A percentile compares a stretch with the other conserved stretches of the same genome.
Conservation (phyloP, 441 rosid genomes). For the Populus hybrid region DNA sequence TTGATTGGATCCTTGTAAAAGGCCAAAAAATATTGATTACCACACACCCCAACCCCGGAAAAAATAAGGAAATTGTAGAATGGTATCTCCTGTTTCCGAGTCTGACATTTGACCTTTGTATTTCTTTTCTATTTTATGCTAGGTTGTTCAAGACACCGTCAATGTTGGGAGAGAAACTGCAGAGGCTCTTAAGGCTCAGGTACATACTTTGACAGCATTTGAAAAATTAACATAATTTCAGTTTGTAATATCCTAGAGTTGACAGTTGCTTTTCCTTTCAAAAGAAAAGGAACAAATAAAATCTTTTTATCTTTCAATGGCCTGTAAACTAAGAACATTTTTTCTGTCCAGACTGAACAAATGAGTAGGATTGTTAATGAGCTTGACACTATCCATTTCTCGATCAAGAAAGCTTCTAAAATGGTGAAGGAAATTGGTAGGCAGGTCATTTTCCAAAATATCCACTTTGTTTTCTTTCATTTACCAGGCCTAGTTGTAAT, state of each 20-base stretch:
- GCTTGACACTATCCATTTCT: slow-evolving; percentile 92
- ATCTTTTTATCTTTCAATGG: slow-evolving; percentile 4
- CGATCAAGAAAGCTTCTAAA: slow-evolving; percentile 89
- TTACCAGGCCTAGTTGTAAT: slow-evolving; percentile 6
- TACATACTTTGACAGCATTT: slow-evolving; percentile 27
- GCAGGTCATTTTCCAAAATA: slow-evolving; percentile 67
- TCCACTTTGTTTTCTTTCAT: slow-evolving; percentile 24
- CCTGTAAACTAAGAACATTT: slow-evolving; percentile 20
- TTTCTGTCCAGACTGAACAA: slow-evolving; percentile 77
- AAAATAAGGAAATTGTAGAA: no score
- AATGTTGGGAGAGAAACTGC: slow-evolving; percentile 94
- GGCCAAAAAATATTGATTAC: not conserved
- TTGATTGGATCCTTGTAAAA: not conserved
- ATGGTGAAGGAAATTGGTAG: slow-evolving; percentile 97
- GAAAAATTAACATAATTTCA: slow-evolving; percentile 2
- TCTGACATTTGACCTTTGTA: not conserved
- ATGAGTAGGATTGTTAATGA: slow-evolving; percentile 97
- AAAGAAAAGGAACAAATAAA: not conserved
- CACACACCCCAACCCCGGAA: not conserved
- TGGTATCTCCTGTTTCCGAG: not conserved
- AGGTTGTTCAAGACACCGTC: slow-evolving; percentile 96
- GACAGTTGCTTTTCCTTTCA: slow-evolving; percentile 1
- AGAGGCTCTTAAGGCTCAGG: slow-evolving; percentile 95
- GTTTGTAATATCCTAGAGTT: slow-evolving; percentile 1
- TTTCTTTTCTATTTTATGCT: slow-evolving; percentile 2